Base-by-base conservation (phyloP, 2,329 filamentous ascomycete species). In the Calonectria hawksworthii region DNA sequence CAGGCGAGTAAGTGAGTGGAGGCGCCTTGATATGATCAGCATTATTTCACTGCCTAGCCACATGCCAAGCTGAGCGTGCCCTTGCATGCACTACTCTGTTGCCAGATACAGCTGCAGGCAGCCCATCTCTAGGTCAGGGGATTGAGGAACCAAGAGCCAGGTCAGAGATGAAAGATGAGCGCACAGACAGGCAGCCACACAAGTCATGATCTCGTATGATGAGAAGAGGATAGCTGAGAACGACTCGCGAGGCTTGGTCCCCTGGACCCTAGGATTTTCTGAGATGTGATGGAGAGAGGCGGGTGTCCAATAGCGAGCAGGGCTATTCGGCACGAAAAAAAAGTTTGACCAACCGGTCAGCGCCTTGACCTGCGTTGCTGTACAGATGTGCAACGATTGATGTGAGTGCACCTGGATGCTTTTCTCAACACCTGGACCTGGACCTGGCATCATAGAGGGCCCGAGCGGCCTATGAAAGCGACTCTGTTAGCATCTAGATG, bases 201-300 rank as follows among this genome's bases (percentile, higher is more conserved):
- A 67, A 44, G 38, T 41, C 28, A 50, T 30, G 56, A 44, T 26
- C 66, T 73, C 71, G 71, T 73, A 73, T 38, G 59, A 59, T 73
- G 50, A 18, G 41, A 56, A 50, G n/a, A 47, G 70, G n/a, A 38
- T 36, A 54, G 28, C 59, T 63, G 59, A 70, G 59, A 36, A 36
- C 10, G 34, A 41, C 36, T 34, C 26, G 18, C 41, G 38, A 65
- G 61, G 61, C 38, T 65, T 50, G 14, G 26, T 34, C 41, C 50
- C 44, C 28, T 38, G 28, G 50, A 36, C 47, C 50, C 50, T 34
- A 36, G 4, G 38, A 4, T 41, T 44, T 44, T 50, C 36, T 47
- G 61, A 56, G 34, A 71, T 71, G 68, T 71, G 59, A 71, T 38
- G 28, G 41, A 23, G 26, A n/a, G 28, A 32, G 28, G 21, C 21